Percentiles rank a stretch among this genome's conserved stretches.
Conservation (phyloP, 2,329 filamentous ascomycete genomes). For the Hymenoscyphus repandus region DNA sequence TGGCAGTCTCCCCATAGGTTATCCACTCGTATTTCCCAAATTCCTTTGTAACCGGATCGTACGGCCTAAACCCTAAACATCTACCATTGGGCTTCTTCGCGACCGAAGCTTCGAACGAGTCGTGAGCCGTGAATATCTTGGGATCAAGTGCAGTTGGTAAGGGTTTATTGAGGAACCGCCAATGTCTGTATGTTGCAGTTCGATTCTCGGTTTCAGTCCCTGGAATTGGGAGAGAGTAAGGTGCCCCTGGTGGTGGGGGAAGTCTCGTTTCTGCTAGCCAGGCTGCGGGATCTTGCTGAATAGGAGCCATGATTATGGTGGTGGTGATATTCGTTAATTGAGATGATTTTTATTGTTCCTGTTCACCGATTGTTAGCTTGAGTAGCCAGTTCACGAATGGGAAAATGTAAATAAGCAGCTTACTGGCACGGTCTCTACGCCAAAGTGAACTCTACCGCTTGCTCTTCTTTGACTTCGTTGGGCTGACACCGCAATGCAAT, state of each 20-base stretch:
- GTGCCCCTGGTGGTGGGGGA: conserved; percentile 34
- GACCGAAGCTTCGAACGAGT: conserved; percentile 69
- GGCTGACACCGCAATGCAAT: no score
- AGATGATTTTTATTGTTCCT: no score
- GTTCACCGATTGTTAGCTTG: no score
- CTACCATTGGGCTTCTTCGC: conserved; percentile 58
- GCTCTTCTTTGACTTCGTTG: no score
- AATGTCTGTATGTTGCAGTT: conserved; percentile 76
- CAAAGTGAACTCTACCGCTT: no score
- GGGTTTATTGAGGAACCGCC: conserved; percentile 65
- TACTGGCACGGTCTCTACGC: no score
- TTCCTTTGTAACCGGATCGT: conserved; percentile 66
- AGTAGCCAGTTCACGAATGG: no score
- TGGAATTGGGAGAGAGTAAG: conserved; percentile 73
- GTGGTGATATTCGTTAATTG: neutral
- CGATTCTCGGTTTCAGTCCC: conserved; percentile 69
- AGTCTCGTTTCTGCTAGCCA: conserved; percentile 19
- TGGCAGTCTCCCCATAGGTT: conserved; percentile 73
- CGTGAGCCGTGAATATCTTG: conserved; percentile 65
- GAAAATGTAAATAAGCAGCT: no score
- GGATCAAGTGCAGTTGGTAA: conserved; percentile 71
- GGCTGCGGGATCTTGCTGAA: conserved; percentile 21
- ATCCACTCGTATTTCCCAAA: conserved; percentile 78
- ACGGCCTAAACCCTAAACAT: conserved; percentile 77
- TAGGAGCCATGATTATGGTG: conserved; percentile 21